A percentile compares a stretch with the other conserved stretches of the same genome.
Conservation (phyloP, 148 eudicot species). For the Camellia sinensis region DNA sequence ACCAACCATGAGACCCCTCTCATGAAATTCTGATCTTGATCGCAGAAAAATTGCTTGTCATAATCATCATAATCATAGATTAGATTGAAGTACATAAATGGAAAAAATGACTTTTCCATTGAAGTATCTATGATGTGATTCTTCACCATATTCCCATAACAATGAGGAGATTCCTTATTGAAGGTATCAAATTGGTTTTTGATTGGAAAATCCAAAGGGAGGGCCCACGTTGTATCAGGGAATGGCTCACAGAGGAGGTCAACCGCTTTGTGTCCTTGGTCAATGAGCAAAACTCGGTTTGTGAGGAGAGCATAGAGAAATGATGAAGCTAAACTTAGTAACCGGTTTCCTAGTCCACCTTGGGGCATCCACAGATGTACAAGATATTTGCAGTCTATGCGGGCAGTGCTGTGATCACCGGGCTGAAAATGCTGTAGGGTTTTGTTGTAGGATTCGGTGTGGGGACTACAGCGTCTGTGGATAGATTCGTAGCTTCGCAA, state of each 20-base stretch:
- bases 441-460: conserved; percentile 56
- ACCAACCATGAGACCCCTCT: conserved; percentile 62
- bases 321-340: conserved; percentile 71
- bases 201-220: conserved; percentile 73
- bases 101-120: conserved; percentile 15
- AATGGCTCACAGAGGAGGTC: conserved; percentile 97
- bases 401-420: conserved; percentile 16
- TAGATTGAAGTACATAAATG: conserved; percentile 67
- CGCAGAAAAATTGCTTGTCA: conserved; percentile 89
- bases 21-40: conserved; percentile 54
- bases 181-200: conserved; percentile 43
- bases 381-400: conserved; percentile 59
- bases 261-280: conserved; percentile 61
- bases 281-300: conserved; percentile 72
- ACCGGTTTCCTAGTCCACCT: conserved; percentile 87
- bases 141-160: conserved; percentile 61
- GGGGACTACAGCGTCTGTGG: conserved; percentile 74
- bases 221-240: conserved; percentile 74
- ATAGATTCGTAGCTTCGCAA: conserved; percentile 70
- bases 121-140: conserved; percentile 19
- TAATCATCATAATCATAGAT: conserved; percentile 71
- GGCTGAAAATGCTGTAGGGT: conserved; percentile 36
- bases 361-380: conserved; percentile 58
- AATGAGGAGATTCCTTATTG: conserved; percentile 26
- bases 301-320: conserved; percentile 82